phyloP scores from a whole-genome alignment of 352 stramenopile genomes.

The Globisporangium cederbergense region DNA sequence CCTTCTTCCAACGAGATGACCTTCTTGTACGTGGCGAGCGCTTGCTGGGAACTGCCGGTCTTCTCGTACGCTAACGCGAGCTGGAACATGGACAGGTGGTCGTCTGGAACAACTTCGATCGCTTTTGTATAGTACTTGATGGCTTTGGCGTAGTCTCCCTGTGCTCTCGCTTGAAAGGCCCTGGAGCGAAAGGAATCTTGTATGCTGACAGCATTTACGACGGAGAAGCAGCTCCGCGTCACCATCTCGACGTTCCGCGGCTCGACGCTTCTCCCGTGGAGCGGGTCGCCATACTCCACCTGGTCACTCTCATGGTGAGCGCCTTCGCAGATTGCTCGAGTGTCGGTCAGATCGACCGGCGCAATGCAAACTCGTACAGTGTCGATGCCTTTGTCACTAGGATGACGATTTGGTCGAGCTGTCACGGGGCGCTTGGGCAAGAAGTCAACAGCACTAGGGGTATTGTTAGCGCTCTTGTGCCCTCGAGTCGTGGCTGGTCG shows the following conservation, averaged over 20 bases:
- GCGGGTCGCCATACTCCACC: constrained; percentile 39
- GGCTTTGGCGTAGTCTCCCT: constrained; percentile 38
- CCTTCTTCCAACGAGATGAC: constrained; percentile 20
- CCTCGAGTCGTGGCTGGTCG: constrained; percentile 13
- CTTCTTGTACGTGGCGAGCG: constrained; percentile 33
- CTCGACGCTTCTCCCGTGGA: constrained; percentile 51
- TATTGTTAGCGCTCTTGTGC: neutral
- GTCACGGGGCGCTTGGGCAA: constrained; percentile 10
- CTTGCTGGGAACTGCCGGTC: constrained; percentile 28
- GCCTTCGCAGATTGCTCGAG: constrained; percentile 39
- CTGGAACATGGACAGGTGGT: constrained; percentile 32
- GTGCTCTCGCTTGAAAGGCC: constrained; percentile 44
- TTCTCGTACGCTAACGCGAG: constrained; percentile 49
- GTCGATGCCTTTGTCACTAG: neutral
- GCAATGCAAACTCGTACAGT: neutral
- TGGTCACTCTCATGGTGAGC: constrained; percentile 35
- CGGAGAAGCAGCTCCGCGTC: constrained; percentile 20
- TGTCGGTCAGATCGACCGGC: constrained; percentile 7
- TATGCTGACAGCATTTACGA: constrained; percentile 34
- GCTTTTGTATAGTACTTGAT: constrained; percentile 41
- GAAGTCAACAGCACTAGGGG: neutral
- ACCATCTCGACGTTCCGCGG: constrained; percentile 22
- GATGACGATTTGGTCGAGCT: neutral
- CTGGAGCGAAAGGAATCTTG: constrained; percentile 34
- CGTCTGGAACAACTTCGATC: constrained; percentile 15